These are phyloP conservation scores for Aspergillus brasiliensis DNA, from an alignment of 2,329 filamentous ascomycete genomes.

Conservation along the genomic window DNA sequence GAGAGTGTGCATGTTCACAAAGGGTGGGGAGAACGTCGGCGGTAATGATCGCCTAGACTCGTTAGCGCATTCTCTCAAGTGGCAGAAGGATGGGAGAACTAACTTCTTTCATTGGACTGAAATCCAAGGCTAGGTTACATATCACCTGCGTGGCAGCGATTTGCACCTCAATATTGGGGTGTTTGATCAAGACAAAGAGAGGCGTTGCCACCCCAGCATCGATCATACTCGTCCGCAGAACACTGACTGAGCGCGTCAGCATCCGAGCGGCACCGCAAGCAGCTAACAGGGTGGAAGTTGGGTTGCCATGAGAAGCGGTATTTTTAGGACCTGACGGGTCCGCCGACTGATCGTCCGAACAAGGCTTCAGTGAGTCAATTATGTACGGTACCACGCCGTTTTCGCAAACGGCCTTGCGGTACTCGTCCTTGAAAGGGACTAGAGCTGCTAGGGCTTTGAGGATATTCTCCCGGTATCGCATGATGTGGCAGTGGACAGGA, in stretches of 20 bases:
- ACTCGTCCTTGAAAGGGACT: constrained; percentile 77
- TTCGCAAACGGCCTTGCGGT: constrained; percentile 79
- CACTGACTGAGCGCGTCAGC: constrained; percentile 79
- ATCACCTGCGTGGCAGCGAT: constrained; percentile 82
- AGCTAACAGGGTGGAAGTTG: constrained; percentile 75
- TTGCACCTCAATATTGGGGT: constrained; percentile 75
- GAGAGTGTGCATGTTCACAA: constrained; percentile 81
- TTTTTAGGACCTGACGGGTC: constrained; percentile 33
- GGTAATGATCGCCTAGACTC: constrained; percentile 66
- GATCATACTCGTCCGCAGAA: constrained; percentile 81
- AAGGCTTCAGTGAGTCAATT: constrained; percentile 75
- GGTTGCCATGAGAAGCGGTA: constrained; percentile 69
- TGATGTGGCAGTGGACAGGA: constrained; percentile 65
- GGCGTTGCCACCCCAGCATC: constrained; percentile 81
- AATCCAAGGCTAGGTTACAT: constrained; percentile 82
- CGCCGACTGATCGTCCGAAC: constrained; percentile 35
- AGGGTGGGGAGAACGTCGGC: constrained; percentile 74
- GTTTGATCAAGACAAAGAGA: constrained; percentile 72
- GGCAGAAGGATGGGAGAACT: constrained; percentile 38
- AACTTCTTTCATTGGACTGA: constrained; percentile 88
- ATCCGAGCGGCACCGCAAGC: constrained; percentile 81
- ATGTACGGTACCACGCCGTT: constrained; percentile 80
- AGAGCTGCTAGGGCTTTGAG: constrained; percentile 81
- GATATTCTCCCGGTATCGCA: constrained; percentile 73
- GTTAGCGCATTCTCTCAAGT: constrained; percentile 8